Percentiles rank a stretch among this genome's conserved stretches.
Conservation (phyloP, 2,329 filamentous ascomycete species). For the Mycosphaerella arachidis region DNA sequence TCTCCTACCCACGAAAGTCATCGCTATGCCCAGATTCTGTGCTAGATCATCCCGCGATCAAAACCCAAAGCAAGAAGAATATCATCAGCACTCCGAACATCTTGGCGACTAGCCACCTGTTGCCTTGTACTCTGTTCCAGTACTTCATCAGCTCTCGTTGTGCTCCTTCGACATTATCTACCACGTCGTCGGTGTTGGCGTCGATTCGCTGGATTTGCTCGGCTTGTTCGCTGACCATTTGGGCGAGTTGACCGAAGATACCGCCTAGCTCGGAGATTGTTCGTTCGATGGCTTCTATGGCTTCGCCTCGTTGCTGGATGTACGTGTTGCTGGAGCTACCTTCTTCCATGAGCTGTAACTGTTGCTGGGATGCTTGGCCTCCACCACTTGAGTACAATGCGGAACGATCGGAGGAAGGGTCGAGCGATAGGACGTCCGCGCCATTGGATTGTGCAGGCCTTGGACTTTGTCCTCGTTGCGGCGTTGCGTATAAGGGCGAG, state of each 20-base stretch:
- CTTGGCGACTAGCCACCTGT: constrained; percentile 85
- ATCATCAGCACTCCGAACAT: constrained; percentile 92
- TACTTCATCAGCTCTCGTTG: constrained; percentile 95
- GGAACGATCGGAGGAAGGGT: constrained; percentile 39
- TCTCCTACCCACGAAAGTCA: neutral
- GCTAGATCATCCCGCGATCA: constrained; percentile 28
- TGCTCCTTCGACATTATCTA: constrained; percentile 96
- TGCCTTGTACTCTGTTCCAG: constrained; percentile 89
- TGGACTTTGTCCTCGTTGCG: constrained; percentile 59
- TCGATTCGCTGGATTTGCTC: constrained; percentile 98
- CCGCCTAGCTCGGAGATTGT: constrained; percentile 88
- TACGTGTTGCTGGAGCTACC: constrained; percentile 81
- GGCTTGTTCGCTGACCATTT: constrained; percentile 95
- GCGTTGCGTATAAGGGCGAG: constrained; percentile 73
- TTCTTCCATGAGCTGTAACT: constrained; percentile 84
- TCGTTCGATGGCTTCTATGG: constrained; percentile 93
- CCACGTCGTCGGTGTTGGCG: constrained; percentile 94
- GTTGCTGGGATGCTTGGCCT: constrained; percentile 68
- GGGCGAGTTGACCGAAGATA: constrained; percentile 89
- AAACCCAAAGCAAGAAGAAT: constrained; percentile 45
- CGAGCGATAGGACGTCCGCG: constrained; percentile 49
- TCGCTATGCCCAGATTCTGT: neutral
- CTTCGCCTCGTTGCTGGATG: constrained; percentile 88
- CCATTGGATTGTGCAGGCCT: constrained; percentile 35
- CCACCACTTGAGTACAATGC: constrained; percentile 36